phyloP scores from a whole-genome alignment of 208 protist genomes.

The Trypanosoma brucei region DNA sequence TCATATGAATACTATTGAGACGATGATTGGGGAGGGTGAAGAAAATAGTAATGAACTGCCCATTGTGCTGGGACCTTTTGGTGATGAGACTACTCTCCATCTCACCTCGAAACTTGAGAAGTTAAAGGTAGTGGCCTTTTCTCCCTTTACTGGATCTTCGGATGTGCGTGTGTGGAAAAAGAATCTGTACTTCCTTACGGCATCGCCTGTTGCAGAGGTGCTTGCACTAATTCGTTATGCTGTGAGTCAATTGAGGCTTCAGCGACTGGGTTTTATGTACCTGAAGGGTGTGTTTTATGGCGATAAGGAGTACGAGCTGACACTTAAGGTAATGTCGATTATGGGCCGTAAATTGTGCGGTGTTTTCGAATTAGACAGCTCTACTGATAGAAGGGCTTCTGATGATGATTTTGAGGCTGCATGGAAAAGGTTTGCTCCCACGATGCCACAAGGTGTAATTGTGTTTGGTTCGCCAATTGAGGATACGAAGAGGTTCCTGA shows the following conservation, averaged over 20 bases:
- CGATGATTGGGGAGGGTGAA: neutral
- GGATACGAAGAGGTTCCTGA: neutral
- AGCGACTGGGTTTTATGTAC: neutral
- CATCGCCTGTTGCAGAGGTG: slow-evolving; percentile 20
- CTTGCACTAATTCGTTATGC: slow-evolving; percentile 16
- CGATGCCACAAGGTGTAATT: slow-evolving; percentile 8
- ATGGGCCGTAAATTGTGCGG: slow-evolving; percentile 7
- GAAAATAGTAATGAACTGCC: neutral
- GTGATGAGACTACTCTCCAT: neutral
- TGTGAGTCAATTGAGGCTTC: slow-evolving; percentile 11
- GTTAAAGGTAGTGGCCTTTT: neutral
- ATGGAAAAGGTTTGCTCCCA: slow-evolving; percentile 7
- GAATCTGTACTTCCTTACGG: slow-evolving; percentile 28
- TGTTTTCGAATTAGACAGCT: slow-evolving; percentile 3
- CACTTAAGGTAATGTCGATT: slow-evolving; percentile 4
- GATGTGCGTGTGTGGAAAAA: neutral
- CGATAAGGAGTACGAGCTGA: neutral
- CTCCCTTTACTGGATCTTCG: neutral
- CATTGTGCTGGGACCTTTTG: neutral
- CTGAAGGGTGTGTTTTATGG: neutral
- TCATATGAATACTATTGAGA: neutral
- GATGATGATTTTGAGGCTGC: slow-evolving; percentile 5
- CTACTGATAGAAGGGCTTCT: neutral
- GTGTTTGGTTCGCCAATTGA: slow-evolving; percentile 3
- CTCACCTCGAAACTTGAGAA: neutral